Base-by-base conservation (phyloP, 768 basidiomycete genomes). In the Termitomyces heimii region DNA sequence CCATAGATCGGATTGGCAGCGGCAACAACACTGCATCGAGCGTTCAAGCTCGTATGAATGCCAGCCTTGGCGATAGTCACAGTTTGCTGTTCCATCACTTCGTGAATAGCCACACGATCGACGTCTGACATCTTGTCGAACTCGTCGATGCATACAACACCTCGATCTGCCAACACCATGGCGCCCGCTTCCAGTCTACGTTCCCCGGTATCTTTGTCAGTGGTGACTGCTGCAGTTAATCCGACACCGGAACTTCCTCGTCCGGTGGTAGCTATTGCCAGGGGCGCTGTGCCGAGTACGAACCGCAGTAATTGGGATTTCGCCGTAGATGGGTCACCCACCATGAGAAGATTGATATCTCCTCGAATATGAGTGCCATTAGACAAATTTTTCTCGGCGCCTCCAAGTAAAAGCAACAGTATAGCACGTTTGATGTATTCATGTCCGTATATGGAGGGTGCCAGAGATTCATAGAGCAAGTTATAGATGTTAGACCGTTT, bases 91-190 rank as follows among this genome's bases (percentile, higher is more conserved):
- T 98, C 97, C 97, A 99, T 99, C 68, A 98, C 97, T 83, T 99
- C 97, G 74, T 99, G 97, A 66, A 99, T 99, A 34, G 97, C 96
- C 20, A 98, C 96, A 63, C 97, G 85, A 75, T 99, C 97, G 62
- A 98, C 82, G 68, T 99, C 97, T 28, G 93, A 95, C 97, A 99
- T 98, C 72, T 99, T 99, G 81, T 99, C 97, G 67, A 99, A 99
- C 73, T 99, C 97, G 72, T 99, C 97, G 65, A 99, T 98, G 71
- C 97, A 99, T 45, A 99, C 96, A 22, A 99, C 94, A 18, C 97
- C 97, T 64, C 96, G 86, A 72, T 99, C 97, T 29, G 97, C 97
- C 58, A 99, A 86, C 54, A 99, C 97, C 97, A 99, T 99, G 13
- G 97, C 97, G 44, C 97, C 97, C 4, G 97, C 97, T 75, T 99